These are phyloP conservation scores for Euphorbia pulcherrima DNA, from an alignment of 345 rosid species.

Conservation along the genomic window DNA sequence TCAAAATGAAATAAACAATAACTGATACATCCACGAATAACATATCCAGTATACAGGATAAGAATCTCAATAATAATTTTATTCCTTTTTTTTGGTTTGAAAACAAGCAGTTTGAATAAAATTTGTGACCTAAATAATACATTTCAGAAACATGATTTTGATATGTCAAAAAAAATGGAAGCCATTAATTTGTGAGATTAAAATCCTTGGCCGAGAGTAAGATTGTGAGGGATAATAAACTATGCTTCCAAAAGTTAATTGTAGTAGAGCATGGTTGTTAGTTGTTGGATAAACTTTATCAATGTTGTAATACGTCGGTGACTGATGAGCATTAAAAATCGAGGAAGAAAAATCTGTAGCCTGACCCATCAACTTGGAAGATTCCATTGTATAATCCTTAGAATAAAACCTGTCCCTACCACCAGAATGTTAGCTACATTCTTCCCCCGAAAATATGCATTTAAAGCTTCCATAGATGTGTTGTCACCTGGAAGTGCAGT, in stretches of 20 bases:
- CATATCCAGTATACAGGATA: neutral
- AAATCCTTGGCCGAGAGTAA: neutral
- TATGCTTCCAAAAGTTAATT: neutral
- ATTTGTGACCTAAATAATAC: neutral
- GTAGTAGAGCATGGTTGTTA: slow-evolving; percentile 10
- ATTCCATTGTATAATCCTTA: neutral
- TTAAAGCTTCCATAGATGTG: neutral
- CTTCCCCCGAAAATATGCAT: neutral
- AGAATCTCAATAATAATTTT: no score
- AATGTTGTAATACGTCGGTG: neutral
- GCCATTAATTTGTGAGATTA: neutral
- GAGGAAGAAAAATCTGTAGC: slow-evolving; percentile 13
- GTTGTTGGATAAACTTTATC: slow-evolving; percentile 1
- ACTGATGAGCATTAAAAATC: neutral
- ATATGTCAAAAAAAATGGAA: neutral
- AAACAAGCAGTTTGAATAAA: neutral
- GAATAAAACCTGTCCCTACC: slow-evolving; percentile 1
- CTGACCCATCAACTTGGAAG: slow-evolving; percentile 7
- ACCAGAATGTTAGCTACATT: slow-evolving; percentile 2
- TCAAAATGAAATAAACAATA: no score
- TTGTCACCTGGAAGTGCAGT: slow-evolving; percentile 4
- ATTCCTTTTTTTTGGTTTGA: no score
- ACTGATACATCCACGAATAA: slow-evolving; percentile 9
- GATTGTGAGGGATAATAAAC: neutral
- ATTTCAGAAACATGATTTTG: neutral